These are phyloP conservation scores for Pulchroboletus neoregius DNA, from an alignment of 1,284 basidiomycete species.

Conservation along the genomic window DNA sequence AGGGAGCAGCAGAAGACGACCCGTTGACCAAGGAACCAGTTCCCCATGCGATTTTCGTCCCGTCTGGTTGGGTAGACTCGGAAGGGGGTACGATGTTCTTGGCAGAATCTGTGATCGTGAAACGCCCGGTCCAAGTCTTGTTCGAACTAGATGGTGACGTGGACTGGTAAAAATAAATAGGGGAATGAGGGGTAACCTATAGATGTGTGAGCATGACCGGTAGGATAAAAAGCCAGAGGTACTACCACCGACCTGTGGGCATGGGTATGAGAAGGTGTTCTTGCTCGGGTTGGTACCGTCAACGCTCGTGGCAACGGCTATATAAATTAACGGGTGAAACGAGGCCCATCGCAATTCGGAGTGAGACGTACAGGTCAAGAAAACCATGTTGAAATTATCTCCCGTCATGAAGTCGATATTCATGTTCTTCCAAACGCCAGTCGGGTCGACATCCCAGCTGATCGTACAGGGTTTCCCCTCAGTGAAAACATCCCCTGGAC, in stretches of 20 bases:
- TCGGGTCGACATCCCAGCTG: constrained; percentile 52
- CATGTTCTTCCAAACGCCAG: constrained; percentile 61
- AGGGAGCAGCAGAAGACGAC: constrained; percentile 33
- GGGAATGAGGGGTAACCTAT: constrained; percentile 63
- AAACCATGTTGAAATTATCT: constrained; percentile 65
- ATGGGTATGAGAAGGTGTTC: constrained; percentile 52
- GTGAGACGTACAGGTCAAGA: constrained; percentile 54
- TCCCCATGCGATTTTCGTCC: constrained; percentile 64
- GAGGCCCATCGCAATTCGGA: too few species aligned
- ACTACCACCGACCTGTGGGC: constrained; percentile 52
- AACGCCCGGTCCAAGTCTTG: constrained; percentile 75
- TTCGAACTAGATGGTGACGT: constrained; percentile 40
- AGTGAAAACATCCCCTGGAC: constrained; percentile 53
- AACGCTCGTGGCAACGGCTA: constrained; percentile 46
- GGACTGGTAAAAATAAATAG: constrained; percentile 82
- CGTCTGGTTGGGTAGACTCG: constrained; percentile 52
- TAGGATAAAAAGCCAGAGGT: not conserved
- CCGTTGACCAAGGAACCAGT: constrained; percentile 53
- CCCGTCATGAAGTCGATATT: constrained; percentile 79
- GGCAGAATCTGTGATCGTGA: constrained; percentile 61
- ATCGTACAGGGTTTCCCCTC: constrained; percentile 52
- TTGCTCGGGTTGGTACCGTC: constrained; percentile 51
- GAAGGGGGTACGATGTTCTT: constrained; percentile 51
- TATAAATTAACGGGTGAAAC: not conserved
- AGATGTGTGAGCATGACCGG: not conserved